Evolutionary conservation across 148 eudicot genomes (phyloP), one percentile per base, ranked within the genome.

Genomic region (Bassia scoparia): DNA sequence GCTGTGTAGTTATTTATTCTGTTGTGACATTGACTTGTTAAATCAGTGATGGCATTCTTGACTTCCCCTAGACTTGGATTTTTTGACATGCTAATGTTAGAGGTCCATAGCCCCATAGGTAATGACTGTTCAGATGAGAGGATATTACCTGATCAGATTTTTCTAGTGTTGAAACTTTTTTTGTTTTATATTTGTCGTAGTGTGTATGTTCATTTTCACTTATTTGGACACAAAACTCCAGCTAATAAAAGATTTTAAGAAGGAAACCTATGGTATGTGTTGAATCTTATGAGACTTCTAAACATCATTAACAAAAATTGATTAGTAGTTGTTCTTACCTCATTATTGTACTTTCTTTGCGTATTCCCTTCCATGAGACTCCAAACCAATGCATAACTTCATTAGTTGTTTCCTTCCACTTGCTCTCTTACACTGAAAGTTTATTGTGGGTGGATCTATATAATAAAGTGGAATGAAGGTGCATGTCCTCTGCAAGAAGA

Each of bases 131-230:
- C 41, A 67, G 67, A 67, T 60, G 30, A 64, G 18, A n/a, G 29
- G 59, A 56, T n/a, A n/a, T 38, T 16, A 62, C 21, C 44, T 35
- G 63, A 38, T 66, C 54, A 55, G 20, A 18, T 63, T n/a, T 64
- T 66, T 64, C 24, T 58, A 27, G 30, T 61, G 16, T n/a, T 76
- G 46, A 31, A 35, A 31, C 4, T 10, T 55, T 20, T 38, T 64
- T 17, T 64, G 26, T 73, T 24, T 65, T 52, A 50, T 73, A 24
- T 46, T 7, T 50, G 52, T 37, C 44, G 70, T 30, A 37, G 69
- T 18, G 11, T 27, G 6, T n/a, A 8, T 10, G 18, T 63, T 55
- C 20, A 24, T 20, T 16, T 61, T 33, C 9, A 61, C 67, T n/a
- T 63, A 62, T 34, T 62, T 62, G 21, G 24, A 35, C 14, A 38